Percentiles rank a stretch among this genome's conserved stretches.
Conservation (phyloP, 2,329 filamentous ascomycete genomes). For the Aspergillus latus region DNA sequence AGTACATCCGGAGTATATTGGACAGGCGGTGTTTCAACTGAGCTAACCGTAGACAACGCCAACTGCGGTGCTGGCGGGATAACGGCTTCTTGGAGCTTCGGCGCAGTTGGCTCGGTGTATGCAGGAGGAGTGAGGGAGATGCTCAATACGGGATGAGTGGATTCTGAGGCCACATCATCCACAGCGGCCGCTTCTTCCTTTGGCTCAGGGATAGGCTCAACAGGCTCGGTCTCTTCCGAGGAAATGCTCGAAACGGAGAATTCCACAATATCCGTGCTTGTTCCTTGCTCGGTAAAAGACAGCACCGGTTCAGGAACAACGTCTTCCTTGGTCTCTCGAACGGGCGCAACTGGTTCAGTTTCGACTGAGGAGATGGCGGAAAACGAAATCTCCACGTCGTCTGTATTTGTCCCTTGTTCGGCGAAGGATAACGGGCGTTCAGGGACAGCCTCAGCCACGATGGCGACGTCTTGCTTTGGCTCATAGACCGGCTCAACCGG, state of each 20-base stretch:
- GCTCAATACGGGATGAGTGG: constrained; percentile 23
- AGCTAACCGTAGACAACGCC: constrained; percentile 44
- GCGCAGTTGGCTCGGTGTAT: constrained; percentile 35
- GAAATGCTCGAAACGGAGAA: constrained; percentile 33
- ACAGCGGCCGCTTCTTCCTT: constrained; percentile 17
- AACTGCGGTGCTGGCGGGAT: constrained; percentile 32
- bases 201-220: constrained; percentile 22
- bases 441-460: constrained; percentile 9
- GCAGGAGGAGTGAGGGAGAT: constrained; percentile 31
- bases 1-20: constrained; percentile 33
- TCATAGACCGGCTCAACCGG: constrained; percentile 22
- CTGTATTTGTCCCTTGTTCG: constrained; percentile 14
- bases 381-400: not conserved
- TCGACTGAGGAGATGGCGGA: not conserved
- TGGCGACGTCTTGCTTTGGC: constrained; percentile 14
- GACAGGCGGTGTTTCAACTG: constrained; percentile 49
- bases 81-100: constrained; percentile 23
- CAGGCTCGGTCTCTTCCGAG: constrained; percentile 29
- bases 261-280: constrained; percentile 19
- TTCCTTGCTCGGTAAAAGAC: constrained; percentile 20
- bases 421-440: constrained; percentile 20
- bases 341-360: not conserved
- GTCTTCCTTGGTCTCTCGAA: not conserved
- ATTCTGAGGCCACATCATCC: constrained; percentile 16
- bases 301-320: constrained; percentile 11